phyloP scores from a whole-genome alignment of 352 stramenopile genomes.

The Pythium angustatum region DNA sequence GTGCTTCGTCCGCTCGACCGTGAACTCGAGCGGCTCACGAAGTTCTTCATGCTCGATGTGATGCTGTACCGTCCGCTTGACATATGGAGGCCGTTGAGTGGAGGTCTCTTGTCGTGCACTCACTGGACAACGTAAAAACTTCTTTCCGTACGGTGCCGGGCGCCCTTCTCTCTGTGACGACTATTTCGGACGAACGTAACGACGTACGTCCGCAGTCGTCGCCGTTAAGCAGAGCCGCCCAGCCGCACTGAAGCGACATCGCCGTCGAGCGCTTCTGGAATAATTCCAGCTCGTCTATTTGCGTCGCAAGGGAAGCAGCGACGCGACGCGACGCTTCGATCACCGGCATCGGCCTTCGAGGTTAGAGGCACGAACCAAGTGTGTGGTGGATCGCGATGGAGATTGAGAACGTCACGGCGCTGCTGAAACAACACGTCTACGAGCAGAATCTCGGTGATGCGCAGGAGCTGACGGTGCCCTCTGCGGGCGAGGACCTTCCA shows the following conservation, averaged over 20 bases:
- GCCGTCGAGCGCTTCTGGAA: background rate
- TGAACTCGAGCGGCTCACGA: background rate
- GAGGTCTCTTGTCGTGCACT: no score
- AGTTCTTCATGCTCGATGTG: constrained; percentile 10
- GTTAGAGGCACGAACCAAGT: no score
- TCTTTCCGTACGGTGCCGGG: background rate
- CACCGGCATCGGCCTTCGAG: background rate
- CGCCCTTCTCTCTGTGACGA: background rate
- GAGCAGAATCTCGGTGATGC: constrained; percentile 1
- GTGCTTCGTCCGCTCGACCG: background rate
- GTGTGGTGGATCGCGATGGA: background rate
- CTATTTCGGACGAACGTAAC: background rate
- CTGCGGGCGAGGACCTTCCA: no score
- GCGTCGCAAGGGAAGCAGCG: background rate
- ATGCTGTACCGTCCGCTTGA: no score
- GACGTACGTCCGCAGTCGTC: background rate
- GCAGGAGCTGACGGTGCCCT: no score
- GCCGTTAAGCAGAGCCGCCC: background rate
- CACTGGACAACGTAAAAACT: background rate
- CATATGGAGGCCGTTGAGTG: no score
- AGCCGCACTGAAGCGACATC: background rate
- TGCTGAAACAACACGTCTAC: constrained; percentile 3
- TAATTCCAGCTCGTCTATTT: background rate
- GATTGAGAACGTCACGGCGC: constrained; percentile 5
- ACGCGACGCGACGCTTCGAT: background rate